A percentile compares a stretch with the other conserved stretches of the same genome.
Evolutionary conservation across 345 rosid genomes (phyloP).

Genomic region (Populus ilicifolia): DNA sequence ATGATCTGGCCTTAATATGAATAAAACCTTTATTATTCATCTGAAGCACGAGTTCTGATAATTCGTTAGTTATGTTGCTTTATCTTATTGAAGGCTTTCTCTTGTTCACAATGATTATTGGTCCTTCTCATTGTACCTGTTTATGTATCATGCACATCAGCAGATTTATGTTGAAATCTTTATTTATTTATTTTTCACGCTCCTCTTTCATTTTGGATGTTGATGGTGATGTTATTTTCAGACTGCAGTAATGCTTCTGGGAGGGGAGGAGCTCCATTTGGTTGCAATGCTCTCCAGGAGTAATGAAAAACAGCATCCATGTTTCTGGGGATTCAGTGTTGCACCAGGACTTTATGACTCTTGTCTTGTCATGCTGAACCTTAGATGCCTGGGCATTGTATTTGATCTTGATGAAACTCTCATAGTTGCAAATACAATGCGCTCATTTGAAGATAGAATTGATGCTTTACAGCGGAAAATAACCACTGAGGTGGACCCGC

Average conservation of each 20-base stretch:
- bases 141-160: conserved; percentile 1
- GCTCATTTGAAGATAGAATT: conserved; percentile 89
- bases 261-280: conserved; percentile 87
- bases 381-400: conserved; percentile 94
- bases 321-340: conserved; percentile 87
- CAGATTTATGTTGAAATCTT: background rate
- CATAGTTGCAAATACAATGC: conserved; percentile 93
- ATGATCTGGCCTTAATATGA: background rate
- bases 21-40: background rate
- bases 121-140: background rate
- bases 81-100: background rate
- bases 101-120: background rate
- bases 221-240: conserved; percentile 31
- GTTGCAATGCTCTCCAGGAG: conserved; percentile 78
- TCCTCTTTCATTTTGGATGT: background rate
- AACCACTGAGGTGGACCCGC: conserved; percentile 66
- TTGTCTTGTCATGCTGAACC: conserved; percentile 82
- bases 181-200: background rate
- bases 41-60: background rate
- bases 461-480: conserved; percentile 75
- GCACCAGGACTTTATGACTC: conserved; percentile 69
- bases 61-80: background rate
- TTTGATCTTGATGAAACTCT: conserved; percentile 99
- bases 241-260: conserved; percentile 84
- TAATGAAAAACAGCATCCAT: conserved; percentile 49